phyloP scores from a whole-genome alignment of 352 stramenopile species.

The Phytophthora europaea region DNA sequence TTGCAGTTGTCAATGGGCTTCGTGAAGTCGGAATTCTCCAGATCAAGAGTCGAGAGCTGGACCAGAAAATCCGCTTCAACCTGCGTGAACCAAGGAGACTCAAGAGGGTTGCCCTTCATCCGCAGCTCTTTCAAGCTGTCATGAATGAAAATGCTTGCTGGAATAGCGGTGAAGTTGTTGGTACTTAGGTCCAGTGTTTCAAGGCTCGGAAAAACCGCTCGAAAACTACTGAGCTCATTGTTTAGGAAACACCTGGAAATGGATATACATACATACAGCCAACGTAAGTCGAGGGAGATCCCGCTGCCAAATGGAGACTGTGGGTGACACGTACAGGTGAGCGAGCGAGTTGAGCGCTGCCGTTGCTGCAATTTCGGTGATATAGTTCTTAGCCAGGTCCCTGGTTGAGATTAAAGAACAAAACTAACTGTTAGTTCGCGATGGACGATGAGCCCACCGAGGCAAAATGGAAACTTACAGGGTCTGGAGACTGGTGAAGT shows the following conservation, averaged over 20 bases:
- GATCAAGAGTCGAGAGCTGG: conserved; percentile 43
- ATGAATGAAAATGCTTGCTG: conserved; percentile 58
- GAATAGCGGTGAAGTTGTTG: conserved; percentile 68
- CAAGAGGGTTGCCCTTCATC: conserved; percentile 56
- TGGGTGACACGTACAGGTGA: conserved; percentile 48
- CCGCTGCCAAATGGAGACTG: no score
- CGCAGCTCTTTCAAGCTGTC: conserved; percentile 51
- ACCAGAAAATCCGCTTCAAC: conserved; percentile 37
- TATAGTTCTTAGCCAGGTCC: conserved; percentile 45
- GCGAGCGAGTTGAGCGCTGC: conserved; percentile 50
- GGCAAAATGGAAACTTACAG: conserved; percentile 36
- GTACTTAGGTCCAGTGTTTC: conserved; percentile 59
- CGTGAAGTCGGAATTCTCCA: conserved; percentile 47
- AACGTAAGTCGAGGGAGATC: neutral
- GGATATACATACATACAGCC: neutral
- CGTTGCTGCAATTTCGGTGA: conserved; percentile 41
- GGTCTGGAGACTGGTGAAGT: conserved; percentile 41
- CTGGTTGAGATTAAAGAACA: conserved; percentile 20
- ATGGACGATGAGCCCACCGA: neutral
- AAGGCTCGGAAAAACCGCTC: conserved; percentile 64
- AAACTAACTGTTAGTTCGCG: conserved; percentile 10
- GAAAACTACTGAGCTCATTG: conserved; percentile 64
- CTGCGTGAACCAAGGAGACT: conserved; percentile 54
- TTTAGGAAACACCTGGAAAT: conserved; percentile 50
- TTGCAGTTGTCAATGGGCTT: conserved; percentile 39